Percentiles rank a stretch among this genome's conserved stretches.
These are phyloP conservation scores for Hypoxylon fuscum DNA, from an alignment of 495 filamentous ascomycete species.

Conservation along the genomic window DNA sequence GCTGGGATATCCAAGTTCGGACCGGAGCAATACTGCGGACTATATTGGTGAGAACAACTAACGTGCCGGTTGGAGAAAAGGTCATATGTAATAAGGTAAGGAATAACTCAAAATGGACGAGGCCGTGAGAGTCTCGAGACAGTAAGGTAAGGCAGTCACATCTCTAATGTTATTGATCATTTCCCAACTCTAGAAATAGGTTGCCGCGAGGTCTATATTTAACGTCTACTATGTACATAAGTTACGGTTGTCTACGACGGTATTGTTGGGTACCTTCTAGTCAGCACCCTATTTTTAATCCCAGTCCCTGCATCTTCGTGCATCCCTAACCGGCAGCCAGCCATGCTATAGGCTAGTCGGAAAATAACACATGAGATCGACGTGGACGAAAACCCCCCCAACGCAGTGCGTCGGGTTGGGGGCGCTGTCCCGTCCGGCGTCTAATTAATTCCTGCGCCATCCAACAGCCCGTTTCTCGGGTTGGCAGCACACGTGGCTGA, in stretches of 20 bases:
- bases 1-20: too few relatives aligned
- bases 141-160: too few relatives aligned
- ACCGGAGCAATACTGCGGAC: too few relatives aligned
- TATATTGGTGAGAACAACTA: too few relatives aligned
- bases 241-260: background rate
- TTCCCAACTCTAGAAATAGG: too few relatives aligned
- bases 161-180: too few relatives aligned
- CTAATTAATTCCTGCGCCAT: conserved; percentile 7
- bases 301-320: conserved; percentile 25
- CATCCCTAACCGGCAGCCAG: background rate
- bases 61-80: too few relatives aligned
- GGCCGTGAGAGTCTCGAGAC: too few relatives aligned
- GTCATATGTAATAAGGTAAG: too few relatives aligned
- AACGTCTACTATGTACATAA: conserved; percentile 17
- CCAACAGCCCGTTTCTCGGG: conserved; percentile 11
- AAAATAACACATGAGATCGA: conserved; percentile 20
- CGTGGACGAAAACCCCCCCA: background rate
- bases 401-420: background rate
- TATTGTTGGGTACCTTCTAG: too few relatives aligned
- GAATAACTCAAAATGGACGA: too few relatives aligned
- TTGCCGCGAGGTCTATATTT: conserved; percentile 43
- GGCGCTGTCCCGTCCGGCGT: background rate
- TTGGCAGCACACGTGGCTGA: conserved; percentile 25
- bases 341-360: conserved; percentile 19
- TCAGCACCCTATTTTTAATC: conserved; percentile 21